Conservation (phyloP, 2,329 filamentous ascomycete species). For the Neofusicoccum sp. region DNA sequence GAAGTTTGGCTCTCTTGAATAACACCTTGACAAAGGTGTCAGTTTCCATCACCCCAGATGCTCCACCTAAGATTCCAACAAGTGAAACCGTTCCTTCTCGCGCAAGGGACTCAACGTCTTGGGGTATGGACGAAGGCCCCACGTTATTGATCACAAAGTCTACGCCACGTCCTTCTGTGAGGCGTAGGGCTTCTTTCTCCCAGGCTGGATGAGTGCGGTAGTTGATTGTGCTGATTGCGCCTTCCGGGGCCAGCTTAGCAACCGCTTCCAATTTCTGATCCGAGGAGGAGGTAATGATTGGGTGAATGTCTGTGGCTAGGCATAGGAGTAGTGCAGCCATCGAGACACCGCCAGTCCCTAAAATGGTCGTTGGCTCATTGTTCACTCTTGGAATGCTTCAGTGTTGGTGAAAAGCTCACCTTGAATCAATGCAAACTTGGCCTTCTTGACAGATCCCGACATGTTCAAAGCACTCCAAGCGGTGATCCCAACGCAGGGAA, state of each 20-base stretch:
- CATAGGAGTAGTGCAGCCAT: slow-evolving; percentile 31
- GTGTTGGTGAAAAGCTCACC: slow-evolving; percentile 4
- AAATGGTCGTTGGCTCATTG: not conserved
- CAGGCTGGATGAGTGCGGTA: slow-evolving; percentile 57
- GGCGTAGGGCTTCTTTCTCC: slow-evolving; percentile 52
- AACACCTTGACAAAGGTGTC: no score
- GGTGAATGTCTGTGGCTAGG: slow-evolving; percentile 26
- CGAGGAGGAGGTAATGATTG: slow-evolving; percentile 61
- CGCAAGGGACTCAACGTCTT: slow-evolving; percentile 23
- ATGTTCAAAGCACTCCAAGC: slow-evolving; percentile 26
- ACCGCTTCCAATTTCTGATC: slow-evolving; percentile 53
- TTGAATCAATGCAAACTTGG: slow-evolving; percentile 20
- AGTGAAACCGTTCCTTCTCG: no score
- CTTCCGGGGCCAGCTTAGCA: slow-evolving; percentile 29
- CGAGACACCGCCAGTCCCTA: slow-evolving; percentile 43
- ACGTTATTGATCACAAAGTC: slow-evolving; percentile 48
- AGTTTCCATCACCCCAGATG: no score
- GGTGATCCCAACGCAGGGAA: slow-evolving; percentile 26
- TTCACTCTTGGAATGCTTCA: not conserved
- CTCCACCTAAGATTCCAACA: no score
- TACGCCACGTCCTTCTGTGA: slow-evolving; percentile 40
- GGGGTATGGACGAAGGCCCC: slow-evolving; percentile 22
- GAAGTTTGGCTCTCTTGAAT: no score
- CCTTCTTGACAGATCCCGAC: slow-evolving; percentile 3
- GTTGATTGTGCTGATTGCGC: slow-evolving; percentile 48